Evolutionary conservation across 179 eudicot species (phyloP), one percentile per base, ranked within the genome.

Genomic region (Silene noctiflora): DNA sequence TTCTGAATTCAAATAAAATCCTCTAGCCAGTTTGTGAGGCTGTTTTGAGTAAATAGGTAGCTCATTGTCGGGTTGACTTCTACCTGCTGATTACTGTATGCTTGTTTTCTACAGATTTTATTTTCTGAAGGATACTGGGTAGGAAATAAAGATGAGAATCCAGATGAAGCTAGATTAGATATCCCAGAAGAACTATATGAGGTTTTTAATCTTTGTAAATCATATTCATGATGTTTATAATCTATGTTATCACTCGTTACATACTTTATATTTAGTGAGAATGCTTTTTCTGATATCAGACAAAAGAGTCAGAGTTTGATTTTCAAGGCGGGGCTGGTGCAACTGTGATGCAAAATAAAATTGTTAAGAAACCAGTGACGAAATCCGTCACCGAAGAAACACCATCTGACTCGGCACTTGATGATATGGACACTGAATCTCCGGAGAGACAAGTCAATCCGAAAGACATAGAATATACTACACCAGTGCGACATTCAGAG

Each of bases 121-220:
- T 94, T 94, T 85, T 94, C 98, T 64, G 98, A 94, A 75, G 97
- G 95, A 77, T 94, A 88, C 81, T 94, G 97, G 98, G 86, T 94
- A 55, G 97, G 98, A 75, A 85, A 68, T 71, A 94, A 89, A 84
- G 96, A 94, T 12, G 95, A 92, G 77, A 94, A 94, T 84, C 96
- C 98, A 59, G 90, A 89, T 72, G 98, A 92, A 85, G 82, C 76
- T 74, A 84, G 84, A 75, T 83, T 94, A 73, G 90, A 86, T 66
- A 82, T 89, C 51, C 98, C 98, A 11, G 69, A 81, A 86, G 96
- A 94, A 82, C 75, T 92, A 79, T 82, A 82, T 61, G 81, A 86
- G 96, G 98, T 91, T 31, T 73, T 55, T 48, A 12, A 8, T 55
- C 25, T 22, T 76, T 33, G 16, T 58, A 19, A 20, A 31, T 13